Evolutionary conservation across 2,329 filamentous ascomycete species (phyloP).

Genomic region (Aspergillus awamori): DNA sequence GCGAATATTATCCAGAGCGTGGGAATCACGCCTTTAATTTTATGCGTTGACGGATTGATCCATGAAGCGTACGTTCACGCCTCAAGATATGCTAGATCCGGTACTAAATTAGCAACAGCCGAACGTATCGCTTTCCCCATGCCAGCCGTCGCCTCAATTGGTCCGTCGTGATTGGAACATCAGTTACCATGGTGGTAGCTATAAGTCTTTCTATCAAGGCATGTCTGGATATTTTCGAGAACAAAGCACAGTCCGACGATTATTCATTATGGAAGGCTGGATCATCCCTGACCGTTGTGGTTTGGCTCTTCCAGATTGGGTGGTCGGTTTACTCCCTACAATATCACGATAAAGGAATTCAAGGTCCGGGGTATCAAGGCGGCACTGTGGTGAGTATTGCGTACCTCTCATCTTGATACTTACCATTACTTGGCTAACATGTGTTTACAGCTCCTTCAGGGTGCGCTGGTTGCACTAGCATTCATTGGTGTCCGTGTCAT

Average conservation of each 20-base stretch:
- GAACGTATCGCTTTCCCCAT: conserved; percentile 22
- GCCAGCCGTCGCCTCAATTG: too few relatives aligned
- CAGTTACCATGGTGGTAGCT: too few relatives aligned
- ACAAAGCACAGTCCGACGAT: too few relatives aligned
- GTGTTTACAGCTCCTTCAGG: conserved; percentile 10
- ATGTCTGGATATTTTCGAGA: too few relatives aligned
- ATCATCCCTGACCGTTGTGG: conserved; percentile 9
- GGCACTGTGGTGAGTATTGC: conserved; percentile 11
- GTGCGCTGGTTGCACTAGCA: conserved; percentile 16
- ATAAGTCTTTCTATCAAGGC: too few relatives aligned
- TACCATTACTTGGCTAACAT: background rate
- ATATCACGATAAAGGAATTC: background rate
- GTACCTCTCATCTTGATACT: too few relatives aligned
- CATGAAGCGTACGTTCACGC: conserved; percentile 38
- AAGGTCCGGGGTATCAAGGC: conserved; percentile 1
- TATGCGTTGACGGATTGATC: conserved; percentile 35
- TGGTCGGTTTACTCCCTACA: conserved; percentile 11
- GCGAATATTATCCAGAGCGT: conserved; percentile 43
- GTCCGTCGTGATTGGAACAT: too few relatives aligned
- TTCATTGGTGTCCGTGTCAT: conserved; percentile 31
- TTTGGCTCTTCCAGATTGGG: conserved; percentile 9
- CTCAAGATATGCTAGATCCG: background rate
- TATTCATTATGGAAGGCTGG: too few relatives aligned
- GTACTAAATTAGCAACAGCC: conserved; percentile 15
- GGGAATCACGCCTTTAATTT: conserved; percentile 43